These are phyloP conservation scores for Fomitiporia mediterranea DNA, from an alignment of 1,284 basidiomycete genomes.

Conservation along the genomic window DNA sequence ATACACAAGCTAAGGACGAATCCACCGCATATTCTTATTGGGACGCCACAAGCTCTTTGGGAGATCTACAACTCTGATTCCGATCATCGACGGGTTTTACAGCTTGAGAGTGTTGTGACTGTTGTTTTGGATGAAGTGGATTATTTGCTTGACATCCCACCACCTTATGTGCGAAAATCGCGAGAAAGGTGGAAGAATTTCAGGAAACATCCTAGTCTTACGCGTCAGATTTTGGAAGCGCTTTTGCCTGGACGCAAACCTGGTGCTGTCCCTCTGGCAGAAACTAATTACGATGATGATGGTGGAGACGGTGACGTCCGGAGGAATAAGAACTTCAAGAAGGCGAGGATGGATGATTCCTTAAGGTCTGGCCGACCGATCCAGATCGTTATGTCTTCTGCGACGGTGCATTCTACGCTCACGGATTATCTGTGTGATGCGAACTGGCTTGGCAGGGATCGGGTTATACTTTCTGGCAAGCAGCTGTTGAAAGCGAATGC, in stretches of 20 bases:
- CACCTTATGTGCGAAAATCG: conserved; percentile 37
- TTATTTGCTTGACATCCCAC: conserved; percentile 51
- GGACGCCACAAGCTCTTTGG: conserved; percentile 62
- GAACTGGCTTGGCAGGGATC: conserved; percentile 13
- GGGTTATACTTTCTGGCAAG: conserved; percentile 15
- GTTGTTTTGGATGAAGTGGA: conserved; percentile 75
- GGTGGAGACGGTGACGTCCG: conserved; percentile 20
- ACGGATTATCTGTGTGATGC: conserved; percentile 13
- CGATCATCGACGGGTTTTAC: conserved; percentile 40
- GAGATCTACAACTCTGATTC: conserved; percentile 42
- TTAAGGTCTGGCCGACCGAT: conserved; percentile 5
- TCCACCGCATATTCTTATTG: conserved; percentile 64
- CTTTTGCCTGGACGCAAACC: conserved; percentile 30
- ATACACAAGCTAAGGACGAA: conserved; percentile 36
- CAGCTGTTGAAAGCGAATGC: conserved; percentile 21
- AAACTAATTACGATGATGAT: conserved; percentile 2
- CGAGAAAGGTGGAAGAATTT: conserved; percentile 36
- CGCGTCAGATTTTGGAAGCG: conserved; percentile 52
- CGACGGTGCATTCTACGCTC: conserved; percentile 15
- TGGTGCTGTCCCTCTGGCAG: conserved; percentile 8
- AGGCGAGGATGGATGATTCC: not conserved
- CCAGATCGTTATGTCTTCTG: conserved; percentile 20
- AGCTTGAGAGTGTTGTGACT: conserved; percentile 43
- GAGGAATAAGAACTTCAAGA: conserved; percentile 23
- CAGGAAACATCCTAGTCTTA: conserved; percentile 49